Evolutionary conservation across 257 asterid species (phyloP), one percentile per base, ranked within the genome.

Genomic region (Capsicum pubescens): DNA sequence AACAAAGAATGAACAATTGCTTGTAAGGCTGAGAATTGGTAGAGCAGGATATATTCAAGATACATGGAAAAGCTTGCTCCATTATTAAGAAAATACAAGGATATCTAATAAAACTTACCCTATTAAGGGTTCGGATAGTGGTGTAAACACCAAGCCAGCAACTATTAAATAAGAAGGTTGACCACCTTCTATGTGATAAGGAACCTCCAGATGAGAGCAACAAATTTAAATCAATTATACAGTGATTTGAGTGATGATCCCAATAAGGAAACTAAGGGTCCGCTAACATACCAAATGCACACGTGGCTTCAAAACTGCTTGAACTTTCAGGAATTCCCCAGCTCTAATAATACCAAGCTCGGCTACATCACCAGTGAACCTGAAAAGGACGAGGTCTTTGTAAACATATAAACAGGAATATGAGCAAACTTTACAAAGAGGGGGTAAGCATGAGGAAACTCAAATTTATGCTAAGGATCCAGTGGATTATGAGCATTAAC

Each of bases 71-170:
- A 14, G 64, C 50, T 77, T 14, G 8, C 44, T 44, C 48, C 64
- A 76, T 26, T 48, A 77, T 77, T 77, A 77, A 54, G 81, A 54
- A 58, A 81, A 64, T 83, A 72, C 5, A 77, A 54, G 81, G 64
- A 77, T 77, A 54, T 68, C 84, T 77, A 86, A 85, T 19, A n/a
- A 81, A 84, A 81, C 95, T 14, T 91, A 96, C 99, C 87, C 92
- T 83, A 96, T 93, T 69, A 96, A 90, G 86, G 99, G 98, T 83
- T 94, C 98, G 19, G 99, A 96, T 79, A 96, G 94, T 44, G 98
- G 99, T 68, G 99, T 96, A 87, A 96, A 96, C 89, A 96, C 99
- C 94, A 96, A 90, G 80, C 99, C 98, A 85, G 99, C 98, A 84
- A 96, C 97, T 82, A 93, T 92, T 77, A 96, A 81, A 86, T 96